Conservation (phyloP, 257 asterid species). For the Solanum pinnatisectum region DNA sequence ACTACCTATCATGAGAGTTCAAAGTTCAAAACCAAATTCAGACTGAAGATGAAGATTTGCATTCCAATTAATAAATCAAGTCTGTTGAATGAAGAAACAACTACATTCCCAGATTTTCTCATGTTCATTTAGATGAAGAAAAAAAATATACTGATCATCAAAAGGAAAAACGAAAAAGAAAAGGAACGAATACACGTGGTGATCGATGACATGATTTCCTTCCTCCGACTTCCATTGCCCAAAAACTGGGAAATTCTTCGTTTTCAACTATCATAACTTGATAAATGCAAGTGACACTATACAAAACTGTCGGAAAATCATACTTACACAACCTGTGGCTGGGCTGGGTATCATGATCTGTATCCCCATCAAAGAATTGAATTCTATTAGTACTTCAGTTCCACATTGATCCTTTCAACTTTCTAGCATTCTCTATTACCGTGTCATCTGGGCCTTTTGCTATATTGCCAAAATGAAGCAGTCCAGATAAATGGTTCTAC, state of each 20-base stretch:
- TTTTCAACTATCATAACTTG: neutral
- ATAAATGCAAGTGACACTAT: neutral
- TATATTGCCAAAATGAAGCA: neutral
- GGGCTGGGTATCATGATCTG: neutral
- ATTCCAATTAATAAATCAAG: neutral
- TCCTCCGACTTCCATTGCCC: neutral
- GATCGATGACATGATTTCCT: neutral
- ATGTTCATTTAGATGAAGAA: neutral
- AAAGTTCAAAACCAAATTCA: neutral
- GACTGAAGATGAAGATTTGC: neutral
- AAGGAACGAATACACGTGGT: neutral
- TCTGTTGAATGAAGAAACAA: neutral
- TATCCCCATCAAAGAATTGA: neutral
- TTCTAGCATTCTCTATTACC: slow-evolving; percentile 4
- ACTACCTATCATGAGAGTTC: neutral
- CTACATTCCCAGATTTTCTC: neutral
- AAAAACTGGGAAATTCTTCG: neutral
- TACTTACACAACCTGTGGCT: neutral
- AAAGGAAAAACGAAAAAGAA: neutral
- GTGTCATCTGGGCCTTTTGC: neutral
- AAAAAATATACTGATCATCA: neutral
- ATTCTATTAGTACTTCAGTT: neutral
- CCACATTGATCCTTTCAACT: slow-evolving; percentile 4
- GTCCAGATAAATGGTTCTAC: neutral
- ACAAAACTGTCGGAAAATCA: slow-evolving; percentile 3